Percentiles rank a stretch among this genome's conserved stretches.
Evolutionary conservation across 208 protist species (phyloP).

Genomic region (Crithidia bombi): DNA sequence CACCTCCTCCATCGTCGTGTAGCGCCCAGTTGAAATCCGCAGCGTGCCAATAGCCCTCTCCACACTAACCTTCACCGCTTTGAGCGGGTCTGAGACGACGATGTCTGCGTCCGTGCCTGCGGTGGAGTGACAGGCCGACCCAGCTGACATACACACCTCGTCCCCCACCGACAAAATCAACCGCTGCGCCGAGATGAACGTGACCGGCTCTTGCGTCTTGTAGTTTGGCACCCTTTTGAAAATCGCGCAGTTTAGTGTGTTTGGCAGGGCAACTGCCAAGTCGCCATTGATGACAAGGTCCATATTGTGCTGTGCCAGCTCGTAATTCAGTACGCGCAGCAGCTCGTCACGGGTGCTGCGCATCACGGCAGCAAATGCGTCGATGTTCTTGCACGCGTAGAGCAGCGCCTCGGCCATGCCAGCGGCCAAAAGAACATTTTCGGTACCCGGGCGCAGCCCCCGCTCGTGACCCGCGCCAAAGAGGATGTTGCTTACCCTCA

Average conservation of each 20-base stretch:
- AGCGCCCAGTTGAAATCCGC: conserved; percentile 74
- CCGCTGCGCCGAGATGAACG: conserved; percentile 77
- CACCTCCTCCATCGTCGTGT: conserved; percentile 71
- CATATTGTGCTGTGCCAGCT: conserved; percentile 66
- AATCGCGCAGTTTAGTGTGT: conserved; percentile 86
- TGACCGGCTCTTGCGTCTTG: conserved; percentile 30
- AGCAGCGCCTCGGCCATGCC: conserved; percentile 81
- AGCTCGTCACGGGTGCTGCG: conserved; percentile 69
- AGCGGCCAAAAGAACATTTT: conserved; percentile 80
- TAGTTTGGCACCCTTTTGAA: conserved; percentile 53
- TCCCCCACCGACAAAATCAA: conserved; percentile 69
- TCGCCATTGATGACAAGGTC: conserved; percentile 77
- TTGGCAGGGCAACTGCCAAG: conserved; percentile 57
- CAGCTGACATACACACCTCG: conserved; percentile 84
- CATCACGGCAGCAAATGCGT: conserved; percentile 48
- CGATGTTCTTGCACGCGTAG: conserved; percentile 47
- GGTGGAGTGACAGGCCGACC: conserved; percentile 84
- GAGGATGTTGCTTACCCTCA: conserved; percentile 64
- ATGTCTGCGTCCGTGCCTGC: conserved; percentile 46
- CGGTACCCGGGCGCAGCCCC: conserved; percentile 82
- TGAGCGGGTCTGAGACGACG: conserved; percentile 69
- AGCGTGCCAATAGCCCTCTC: conserved; percentile 75
- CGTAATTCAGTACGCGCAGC: conserved; percentile 44
- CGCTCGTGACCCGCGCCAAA: conserved; percentile 86
- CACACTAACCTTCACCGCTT: conserved; percentile 59